These are phyloP conservation scores for Sarocladium oryzae DNA, from an alignment of 2,329 filamentous ascomycete genomes.

Conservation along the genomic window DNA sequence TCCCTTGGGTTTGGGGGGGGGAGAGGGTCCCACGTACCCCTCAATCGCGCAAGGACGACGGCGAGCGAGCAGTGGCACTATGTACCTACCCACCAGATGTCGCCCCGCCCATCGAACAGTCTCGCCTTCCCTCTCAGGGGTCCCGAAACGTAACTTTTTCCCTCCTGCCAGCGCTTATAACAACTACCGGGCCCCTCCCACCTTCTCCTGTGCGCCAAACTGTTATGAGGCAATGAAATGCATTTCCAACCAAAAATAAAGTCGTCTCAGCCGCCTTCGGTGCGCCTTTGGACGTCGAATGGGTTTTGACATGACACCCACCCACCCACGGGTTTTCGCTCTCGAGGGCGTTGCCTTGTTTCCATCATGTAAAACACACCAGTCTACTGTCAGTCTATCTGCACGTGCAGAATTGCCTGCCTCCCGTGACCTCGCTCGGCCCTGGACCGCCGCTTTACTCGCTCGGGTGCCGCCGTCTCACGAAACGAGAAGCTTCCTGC, in stretches of 20 bases:
- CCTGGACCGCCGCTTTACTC: conserved; percentile 1
- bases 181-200: background rate
- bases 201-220: background rate
- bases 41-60: too few relatives aligned
- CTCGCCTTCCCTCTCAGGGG: conserved; percentile 5
- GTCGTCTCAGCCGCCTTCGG: conserved; percentile 1
- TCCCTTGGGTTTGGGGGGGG: background rate
- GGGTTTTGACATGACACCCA: conserved; percentile 3
- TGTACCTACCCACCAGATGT: too few relatives aligned
- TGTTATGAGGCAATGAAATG: background rate
- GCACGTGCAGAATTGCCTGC: background rate
- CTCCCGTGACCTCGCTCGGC: background rate
- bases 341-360: background rate
- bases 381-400: too few relatives aligned
- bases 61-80: too few relatives aligned
- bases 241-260: conserved; percentile 1
- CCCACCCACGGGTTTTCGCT: conserved; percentile 4
- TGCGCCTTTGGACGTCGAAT: background rate
- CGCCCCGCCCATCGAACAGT: conserved; percentile 9
- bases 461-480: background rate
- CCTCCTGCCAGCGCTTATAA: background rate
- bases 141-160: conserved; percentile 5
- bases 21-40: too few relatives aligned
- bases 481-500: background rate
- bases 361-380: conserved; percentile 1